These are phyloP conservation scores for Coix lacrymajobi DNA, from an alignment of 176 grass and related monocot genomes.

Conservation along the genomic window DNA sequence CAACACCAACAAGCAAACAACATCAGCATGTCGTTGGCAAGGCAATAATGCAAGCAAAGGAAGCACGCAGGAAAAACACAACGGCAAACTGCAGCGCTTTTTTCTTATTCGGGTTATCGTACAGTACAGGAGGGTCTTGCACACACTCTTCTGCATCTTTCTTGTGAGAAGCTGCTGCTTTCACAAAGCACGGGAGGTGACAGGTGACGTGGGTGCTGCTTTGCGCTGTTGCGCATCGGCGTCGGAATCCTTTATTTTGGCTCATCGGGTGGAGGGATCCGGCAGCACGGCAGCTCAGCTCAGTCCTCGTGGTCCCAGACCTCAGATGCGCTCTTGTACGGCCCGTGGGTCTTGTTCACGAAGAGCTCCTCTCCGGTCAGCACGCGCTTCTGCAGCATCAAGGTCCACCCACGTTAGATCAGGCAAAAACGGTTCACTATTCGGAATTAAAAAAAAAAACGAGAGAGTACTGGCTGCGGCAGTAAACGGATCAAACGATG, in stretches of 20 bases:
- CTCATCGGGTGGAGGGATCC: neutral
- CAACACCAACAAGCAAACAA: neutral
- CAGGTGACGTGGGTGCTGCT: neutral
- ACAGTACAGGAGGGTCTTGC: neutral
- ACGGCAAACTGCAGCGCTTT: neutral
- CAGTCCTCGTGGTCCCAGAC: constrained; percentile 73
- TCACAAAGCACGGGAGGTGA: neutral
- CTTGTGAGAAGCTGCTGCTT: neutral
- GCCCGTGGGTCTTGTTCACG: constrained; percentile 67
- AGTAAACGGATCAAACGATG: constrained; percentile 1
- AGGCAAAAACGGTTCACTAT: neutral
- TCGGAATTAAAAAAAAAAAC: neutral
- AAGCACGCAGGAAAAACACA: neutral
- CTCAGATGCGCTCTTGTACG: constrained; percentile 51
- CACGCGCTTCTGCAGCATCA: constrained; percentile 49
- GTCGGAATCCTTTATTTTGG: neutral
- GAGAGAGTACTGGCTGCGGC: neutral
- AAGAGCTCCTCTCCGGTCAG: constrained; percentile 64
- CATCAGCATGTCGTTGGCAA: neutral
- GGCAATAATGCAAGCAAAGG: neutral
- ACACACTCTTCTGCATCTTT: neutral
- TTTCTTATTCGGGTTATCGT: constrained; percentile 1
- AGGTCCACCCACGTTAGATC: neutral
- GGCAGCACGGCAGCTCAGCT: neutral
- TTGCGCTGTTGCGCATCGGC: neutral